phyloP scores from a whole-genome alignment of 768 basidiomycete genomes.

The Omphalotus guepiniiformis region DNA sequence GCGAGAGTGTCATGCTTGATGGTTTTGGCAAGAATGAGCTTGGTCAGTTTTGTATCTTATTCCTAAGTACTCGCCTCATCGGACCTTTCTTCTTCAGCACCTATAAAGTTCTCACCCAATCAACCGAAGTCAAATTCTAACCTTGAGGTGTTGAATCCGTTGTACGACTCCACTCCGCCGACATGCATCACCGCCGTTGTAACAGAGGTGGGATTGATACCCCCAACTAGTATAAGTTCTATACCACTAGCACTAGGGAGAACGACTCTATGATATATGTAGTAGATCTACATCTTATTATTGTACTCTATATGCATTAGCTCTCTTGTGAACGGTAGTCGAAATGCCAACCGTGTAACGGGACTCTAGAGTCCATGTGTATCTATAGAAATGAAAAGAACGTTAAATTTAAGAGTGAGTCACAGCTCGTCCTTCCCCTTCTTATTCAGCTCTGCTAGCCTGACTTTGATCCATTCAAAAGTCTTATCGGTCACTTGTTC shows the following conservation, averaged over 20 bases:
- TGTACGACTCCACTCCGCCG: conserved; percentile 94
- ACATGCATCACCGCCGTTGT: conserved; percentile 92
- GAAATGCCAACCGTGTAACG: no score
- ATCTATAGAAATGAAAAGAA: no score
- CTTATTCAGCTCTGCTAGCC: conserved; percentile 36
- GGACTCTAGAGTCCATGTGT: no score
- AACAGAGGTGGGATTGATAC: conserved; percentile 94
- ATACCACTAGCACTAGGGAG: conserved; percentile 70
- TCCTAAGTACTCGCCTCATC: background rate
- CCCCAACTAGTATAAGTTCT: conserved; percentile 84
- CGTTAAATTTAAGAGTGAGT: no score
- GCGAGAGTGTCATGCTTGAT: conserved; percentile 88
- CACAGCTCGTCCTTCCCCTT: conserved; percentile 28
- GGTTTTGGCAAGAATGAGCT: conserved; percentile 95
- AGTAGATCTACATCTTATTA: no score
- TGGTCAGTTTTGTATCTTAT: conserved; percentile 44
- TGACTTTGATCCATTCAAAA: conserved; percentile 68
- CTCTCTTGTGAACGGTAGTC: no score
- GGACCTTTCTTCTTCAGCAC: conserved; percentile 24
- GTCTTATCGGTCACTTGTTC: conserved; percentile 62
- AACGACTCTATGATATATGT: conserved; percentile 30
- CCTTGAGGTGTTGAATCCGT: conserved; percentile 76
- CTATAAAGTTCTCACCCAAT: conserved; percentile 30
- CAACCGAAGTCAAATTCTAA: conserved; percentile 38
- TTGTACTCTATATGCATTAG: no score